Base-by-base conservation (phyloP, 2,329 filamentous ascomycete species). In the Pestalotiopsis sp. region DNA sequence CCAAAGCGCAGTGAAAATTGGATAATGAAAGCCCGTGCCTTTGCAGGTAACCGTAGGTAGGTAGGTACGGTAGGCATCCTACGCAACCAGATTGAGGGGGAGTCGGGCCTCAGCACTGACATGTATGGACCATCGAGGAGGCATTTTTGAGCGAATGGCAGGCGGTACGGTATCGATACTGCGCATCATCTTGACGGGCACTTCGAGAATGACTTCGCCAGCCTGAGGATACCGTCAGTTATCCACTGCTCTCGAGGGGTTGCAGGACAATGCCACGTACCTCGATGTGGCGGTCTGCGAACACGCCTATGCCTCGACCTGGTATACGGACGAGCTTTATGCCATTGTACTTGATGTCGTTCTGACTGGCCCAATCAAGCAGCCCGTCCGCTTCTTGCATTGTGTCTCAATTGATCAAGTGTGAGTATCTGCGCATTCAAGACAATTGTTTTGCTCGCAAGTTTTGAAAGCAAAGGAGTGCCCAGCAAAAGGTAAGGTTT, bases 201-300 rank as follows among this genome's bases (percentile, higher is more conserved):
- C 36, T 7, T 65, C 38, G 13, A 69, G 60, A 11, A 69, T 64
- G 60, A 38, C 60, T 14, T 68, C 66, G 12, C 61, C 68, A 25
- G 36, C 23, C 68, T 69, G 39, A 11, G 9, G 11, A n/a, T 31
- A 4, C n/a, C 9, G 36, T 17, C 27, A 49, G 31, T 23, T 17
- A 56, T 56, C 31, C 20, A 17, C 11, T 31, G n/a, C 14, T n/a
- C 13, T 52, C 20, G 6, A 52, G 7, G 6, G 11, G 3, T 11
- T 27, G 4, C 27, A 13, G 20, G 23, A 59, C 20, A n/a, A 36
- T 27, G 20, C 7, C 2, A 7, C 11, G 12, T 64, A 67, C 66
- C 59, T 63, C 25, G n/a, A 67, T 38, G 31, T 23, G 14, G n/a
- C 66, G 66, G 11, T 59, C 56, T 17, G 66, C 66, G 14, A 39